Evolutionary conservation across 768 basidiomycete genomes (phyloP).

Genomic region (Strobilomyces dryophilus): DNA sequence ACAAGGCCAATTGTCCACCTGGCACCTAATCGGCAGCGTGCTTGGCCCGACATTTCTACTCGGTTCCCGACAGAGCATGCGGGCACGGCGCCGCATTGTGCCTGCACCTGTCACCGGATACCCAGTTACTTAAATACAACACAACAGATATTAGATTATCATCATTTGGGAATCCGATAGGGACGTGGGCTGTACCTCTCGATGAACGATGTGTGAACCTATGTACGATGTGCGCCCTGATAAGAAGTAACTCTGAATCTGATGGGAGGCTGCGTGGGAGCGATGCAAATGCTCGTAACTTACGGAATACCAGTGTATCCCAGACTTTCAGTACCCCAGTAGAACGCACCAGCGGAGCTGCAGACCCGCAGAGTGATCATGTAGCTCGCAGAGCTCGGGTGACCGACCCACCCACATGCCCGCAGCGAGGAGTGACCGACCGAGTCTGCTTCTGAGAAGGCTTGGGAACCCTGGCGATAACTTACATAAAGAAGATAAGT

Average conservation of each 20-base stretch:
- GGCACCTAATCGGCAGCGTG: conserved; percentile 23
- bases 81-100: conserved; percentile 6
- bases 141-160: conserved; percentile 17
- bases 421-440: not conserved
- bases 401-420: not conserved
- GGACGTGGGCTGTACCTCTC: conserved; percentile 24
- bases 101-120: conserved; percentile 19
- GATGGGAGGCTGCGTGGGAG: conserved; percentile 42
- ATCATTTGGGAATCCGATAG: conserved; percentile 30
- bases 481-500: conserved; percentile 46
- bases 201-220: conserved; percentile 31
- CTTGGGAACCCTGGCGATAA: conserved; percentile 4
- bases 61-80: conserved; percentile 10
- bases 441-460: conserved; percentile 8
- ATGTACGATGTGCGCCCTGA: conserved; percentile 38
- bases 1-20: not conserved
- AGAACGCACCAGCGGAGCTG: not conserved
- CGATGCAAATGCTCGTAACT: conserved; percentile 7
- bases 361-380: not conserved
- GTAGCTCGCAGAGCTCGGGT: not conserved
- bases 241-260: conserved; percentile 48
- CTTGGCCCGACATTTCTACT: conserved; percentile 11
- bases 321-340: not conserved
- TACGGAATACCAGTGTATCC: conserved; percentile 8
- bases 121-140: conserved; percentile 6